Evolutionary conservation across 75 land plant species (phyloP).

Genomic region (Pseudotsuga menziesii): DNA sequence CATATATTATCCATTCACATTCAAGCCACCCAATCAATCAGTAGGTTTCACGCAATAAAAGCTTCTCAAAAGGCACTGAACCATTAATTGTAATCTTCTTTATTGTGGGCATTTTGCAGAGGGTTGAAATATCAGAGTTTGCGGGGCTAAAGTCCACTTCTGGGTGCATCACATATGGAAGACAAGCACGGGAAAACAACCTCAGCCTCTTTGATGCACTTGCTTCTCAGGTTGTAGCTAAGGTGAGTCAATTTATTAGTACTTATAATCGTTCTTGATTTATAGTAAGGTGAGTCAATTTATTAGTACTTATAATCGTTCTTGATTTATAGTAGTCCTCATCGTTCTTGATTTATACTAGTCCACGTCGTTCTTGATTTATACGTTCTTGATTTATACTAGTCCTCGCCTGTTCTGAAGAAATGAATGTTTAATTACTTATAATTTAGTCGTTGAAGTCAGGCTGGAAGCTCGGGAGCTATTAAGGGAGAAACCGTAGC

Average conservation of each 20-base stretch:
- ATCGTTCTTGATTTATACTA: too few species aligned
- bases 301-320: too few species aligned
- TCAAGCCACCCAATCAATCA: not conserved
- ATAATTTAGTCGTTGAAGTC: not conserved
- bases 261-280: too few species aligned
- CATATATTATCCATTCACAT: not conserved
- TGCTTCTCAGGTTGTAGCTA: constrained; percentile 43
- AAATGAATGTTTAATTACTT: too few species aligned
- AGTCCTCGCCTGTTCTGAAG: too few species aligned
- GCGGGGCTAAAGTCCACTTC: constrained; percentile 36
- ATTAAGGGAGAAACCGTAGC: constrained; percentile 61
- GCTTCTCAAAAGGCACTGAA: not conserved
- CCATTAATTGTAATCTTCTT: not conserved
- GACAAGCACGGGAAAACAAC: constrained; percentile 26
- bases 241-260: constrained; percentile 20
- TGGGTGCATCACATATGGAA: constrained; percentile 15
- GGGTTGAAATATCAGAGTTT: constrained; percentile 40
- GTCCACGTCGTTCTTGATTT: too few species aligned
- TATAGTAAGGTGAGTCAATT: too few species aligned
- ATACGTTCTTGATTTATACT: too few species aligned
- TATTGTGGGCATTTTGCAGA: constrained; percentile 22
- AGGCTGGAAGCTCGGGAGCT: constrained; percentile 37
- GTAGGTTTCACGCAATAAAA: too few species aligned
- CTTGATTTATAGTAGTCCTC: too few species aligned
- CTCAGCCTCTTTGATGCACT: constrained; percentile 30